Percentiles rank a stretch among this genome's conserved stretches.
Conservation (phyloP, 2,329 filamentous ascomycete genomes). For the Rhexocercosporidium sp. region DNA sequence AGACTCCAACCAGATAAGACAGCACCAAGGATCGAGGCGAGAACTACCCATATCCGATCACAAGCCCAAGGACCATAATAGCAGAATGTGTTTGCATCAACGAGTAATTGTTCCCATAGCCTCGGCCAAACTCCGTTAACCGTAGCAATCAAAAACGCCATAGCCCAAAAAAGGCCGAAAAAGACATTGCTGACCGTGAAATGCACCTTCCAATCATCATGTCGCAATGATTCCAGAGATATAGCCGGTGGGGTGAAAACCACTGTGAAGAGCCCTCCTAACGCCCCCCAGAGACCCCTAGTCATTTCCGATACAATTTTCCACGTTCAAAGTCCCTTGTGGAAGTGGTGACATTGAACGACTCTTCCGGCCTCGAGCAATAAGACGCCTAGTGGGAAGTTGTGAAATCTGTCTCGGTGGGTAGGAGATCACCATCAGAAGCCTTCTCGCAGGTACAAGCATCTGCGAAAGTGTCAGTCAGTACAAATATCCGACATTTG, state of each 20-base stretch:
- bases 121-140: background rate
- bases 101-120: background rate
- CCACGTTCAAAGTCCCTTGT: background rate
- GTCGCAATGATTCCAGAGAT: background rate
- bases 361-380: too few species aligned
- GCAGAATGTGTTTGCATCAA: background rate
- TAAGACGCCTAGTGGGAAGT: conserved; percentile 53
- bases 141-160: conserved; percentile 1
- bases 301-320: background rate
- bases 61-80: background rate
- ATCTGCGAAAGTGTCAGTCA: conserved; percentile 47
- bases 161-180: conserved; percentile 1
- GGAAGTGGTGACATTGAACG: too few species aligned
- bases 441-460: conserved; percentile 86
- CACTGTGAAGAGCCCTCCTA: background rate
- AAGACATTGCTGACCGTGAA: background rate
- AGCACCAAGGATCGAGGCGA: background rate
- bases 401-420: conserved; percentile 86
- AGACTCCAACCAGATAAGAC: background rate
- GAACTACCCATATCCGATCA: background rate
- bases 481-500: background rate
- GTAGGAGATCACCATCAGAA: conserved; percentile 63
- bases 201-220: background rate
- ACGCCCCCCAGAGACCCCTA: conserved; percentile 7
- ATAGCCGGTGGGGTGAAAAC: background rate